Evolutionary conservation across 805 yeast species (phyloP), one percentile per base, ranked within the genome.

Genomic region (Myxozyma mucilagina): DNA sequence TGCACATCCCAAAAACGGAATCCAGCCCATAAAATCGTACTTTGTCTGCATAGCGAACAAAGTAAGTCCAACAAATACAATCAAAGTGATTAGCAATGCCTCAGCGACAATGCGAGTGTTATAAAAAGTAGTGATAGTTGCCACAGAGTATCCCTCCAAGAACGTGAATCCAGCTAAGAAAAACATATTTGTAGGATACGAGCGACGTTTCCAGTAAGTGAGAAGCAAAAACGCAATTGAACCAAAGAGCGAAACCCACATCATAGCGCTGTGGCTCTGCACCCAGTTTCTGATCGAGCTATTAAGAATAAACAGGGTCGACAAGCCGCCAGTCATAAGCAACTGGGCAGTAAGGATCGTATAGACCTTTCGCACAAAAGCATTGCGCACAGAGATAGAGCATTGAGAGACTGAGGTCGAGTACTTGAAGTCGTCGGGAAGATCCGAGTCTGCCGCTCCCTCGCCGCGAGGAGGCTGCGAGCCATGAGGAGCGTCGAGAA

Each of bases 311-410:
- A 88, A 79, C 20, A 82, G 64, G 29, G 77, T 76, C 4, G 90
- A 88, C 29, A 84, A 80, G 8, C 80, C 74, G 24, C 86, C 79
- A 0, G 96, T 89, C 34, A 78, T 74, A 35, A 84, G 72, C 41
- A 90, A 71, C 74, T 90, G 97, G 4, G 80, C 74, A 11, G 85
- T 73, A 53, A 90, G 78, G 50, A 91, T 79, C 5, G 90, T 77
- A 74, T 90, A 91, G 8, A 90, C 97, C 70, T 87, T 88, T 61
- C 91, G 81, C 67, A 89, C 77, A 68, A 90, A 90, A 72, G 85
- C 80, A 66, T 87, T 88, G 68, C 97, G 83, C 43, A 90, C 79
- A 14, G 87, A 84, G 54, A 89, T 76, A 60, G 87, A 89, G 74
- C 96, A 89, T 36, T 87, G 85, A 3, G 90, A 83, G 29, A 90